Base-by-base conservation (phyloP, 805 yeast genomes). In the Hanseniaspora mollemarum region DNA sequence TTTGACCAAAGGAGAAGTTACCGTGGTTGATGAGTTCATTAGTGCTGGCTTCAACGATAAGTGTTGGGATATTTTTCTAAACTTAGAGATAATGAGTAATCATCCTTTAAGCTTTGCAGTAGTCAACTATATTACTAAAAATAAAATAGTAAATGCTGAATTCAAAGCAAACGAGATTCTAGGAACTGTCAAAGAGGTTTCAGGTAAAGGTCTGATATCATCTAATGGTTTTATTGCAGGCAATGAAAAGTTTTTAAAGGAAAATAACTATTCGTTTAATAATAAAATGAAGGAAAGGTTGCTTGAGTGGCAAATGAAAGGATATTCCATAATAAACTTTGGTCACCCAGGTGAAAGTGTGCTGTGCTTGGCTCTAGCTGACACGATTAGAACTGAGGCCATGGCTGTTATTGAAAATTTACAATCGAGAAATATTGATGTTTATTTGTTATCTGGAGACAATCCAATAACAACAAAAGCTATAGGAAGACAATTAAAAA, bases 381-480 rank as follows among this genome's bases (percentile, higher is more conserved):
- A 83, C 60, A 72, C 74, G 50, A 60, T 77, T 5, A 61, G 82
- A 54, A 69, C 73, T 0, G 92, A 83, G 59, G 70, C 87, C 2
- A 68, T 67, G 32, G 57, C 58, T 19, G 81, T 81, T 0, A 68
- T 83, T 18, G 57, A 65, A 7, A 64, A 65, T 6, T 60, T 77
- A 12, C 63, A 68, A 37, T 48, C 51, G 9, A 62, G 62, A 6
- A 71, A 73, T 5, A 74, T 82, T 18, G 72, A 73, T 21, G 74
- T 82, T 46, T 83, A 83, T 79, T 80, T 83, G 84, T 77, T 83
- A 37, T 77, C 87, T 3, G 92, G 92, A 19, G 92, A 83, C 60
- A 81, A 81, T 58, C 70, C 60, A 45, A 59, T 70, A 21, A 83
- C 92, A 0, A 90, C 92, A 0, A 67, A 70, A 24, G 78, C 85